Conservation (phyloP, 257 asterid genomes). For the Solanum pennellii region DNA sequence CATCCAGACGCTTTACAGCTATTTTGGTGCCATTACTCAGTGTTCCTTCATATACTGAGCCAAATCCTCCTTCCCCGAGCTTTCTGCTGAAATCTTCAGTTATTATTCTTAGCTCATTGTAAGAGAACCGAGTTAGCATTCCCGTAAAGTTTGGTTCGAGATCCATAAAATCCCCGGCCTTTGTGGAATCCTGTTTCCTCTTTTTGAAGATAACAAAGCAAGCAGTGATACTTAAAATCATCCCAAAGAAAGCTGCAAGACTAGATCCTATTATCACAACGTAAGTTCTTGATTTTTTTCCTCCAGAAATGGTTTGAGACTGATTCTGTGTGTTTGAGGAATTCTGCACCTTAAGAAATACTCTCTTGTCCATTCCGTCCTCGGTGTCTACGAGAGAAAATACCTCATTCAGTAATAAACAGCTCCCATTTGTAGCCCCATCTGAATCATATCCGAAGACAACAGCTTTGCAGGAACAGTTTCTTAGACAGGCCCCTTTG, state of each 20-base stretch:
- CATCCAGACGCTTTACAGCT: conserved; percentile 9
- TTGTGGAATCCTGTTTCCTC: background rate
- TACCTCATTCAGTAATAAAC: background rate
- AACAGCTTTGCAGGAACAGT: background rate
- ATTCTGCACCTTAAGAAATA: background rate
- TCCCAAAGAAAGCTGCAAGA: background rate
- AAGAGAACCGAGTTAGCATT: background rate
- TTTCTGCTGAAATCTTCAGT: conserved; percentile 5
- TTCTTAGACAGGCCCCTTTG: background rate
- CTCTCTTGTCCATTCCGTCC: background rate
- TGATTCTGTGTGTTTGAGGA: background rate
- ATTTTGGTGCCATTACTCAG: background rate
- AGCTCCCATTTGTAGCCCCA: background rate
- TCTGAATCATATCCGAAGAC: background rate
- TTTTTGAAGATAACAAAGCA: background rate
- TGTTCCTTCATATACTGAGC: conserved; percentile 5
- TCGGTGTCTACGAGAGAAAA: background rate
- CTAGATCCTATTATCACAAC: background rate
- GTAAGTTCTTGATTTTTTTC: background rate
- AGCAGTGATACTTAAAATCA: background rate
- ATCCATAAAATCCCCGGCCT: background rate
- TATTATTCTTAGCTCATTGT: background rate
- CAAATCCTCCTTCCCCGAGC: conserved; percentile 6
- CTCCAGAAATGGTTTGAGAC: background rate
- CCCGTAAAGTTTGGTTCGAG: background rate